Evolutionary conservation across 1,284 basidiomycete species (phyloP).

Genomic region (Phlebopus sp.): DNA sequence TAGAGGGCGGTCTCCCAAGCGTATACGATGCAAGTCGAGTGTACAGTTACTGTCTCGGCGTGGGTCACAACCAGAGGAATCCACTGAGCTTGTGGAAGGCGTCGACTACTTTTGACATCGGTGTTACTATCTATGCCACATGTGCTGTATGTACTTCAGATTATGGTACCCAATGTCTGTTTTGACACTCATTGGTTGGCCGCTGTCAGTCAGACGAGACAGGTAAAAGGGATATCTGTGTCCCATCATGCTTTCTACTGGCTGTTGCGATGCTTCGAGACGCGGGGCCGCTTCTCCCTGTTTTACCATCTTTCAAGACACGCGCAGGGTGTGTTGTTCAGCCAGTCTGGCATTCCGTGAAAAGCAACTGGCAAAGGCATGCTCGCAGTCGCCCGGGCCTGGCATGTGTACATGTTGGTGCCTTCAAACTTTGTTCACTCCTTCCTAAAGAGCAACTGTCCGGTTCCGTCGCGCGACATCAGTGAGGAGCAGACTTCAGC

Average conservation of each 20-base stretch:
- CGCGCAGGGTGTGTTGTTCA: too few species aligned
- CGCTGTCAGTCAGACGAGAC: background rate
- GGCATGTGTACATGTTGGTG: background rate
- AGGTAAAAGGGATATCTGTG: background rate
- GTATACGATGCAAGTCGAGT: constrained; percentile 5
- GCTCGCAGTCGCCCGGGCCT: background rate
- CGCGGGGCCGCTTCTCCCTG: too few species aligned
- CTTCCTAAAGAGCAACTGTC: background rate
- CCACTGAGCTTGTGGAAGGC: constrained; percentile 18
- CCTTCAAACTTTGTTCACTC: background rate
- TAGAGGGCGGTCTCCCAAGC: constrained; percentile 4
- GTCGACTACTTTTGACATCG: constrained; percentile 24
- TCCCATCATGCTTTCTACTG: too few species aligned
- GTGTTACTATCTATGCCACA: background rate
- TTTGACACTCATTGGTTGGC: background rate
- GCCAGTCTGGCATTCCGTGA: too few species aligned
- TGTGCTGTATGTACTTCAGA: background rate
- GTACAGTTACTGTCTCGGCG: constrained; percentile 1
- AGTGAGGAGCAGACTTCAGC: background rate
- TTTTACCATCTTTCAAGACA: too few species aligned
- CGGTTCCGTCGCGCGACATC: constrained; percentile 2
- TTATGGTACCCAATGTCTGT: background rate
- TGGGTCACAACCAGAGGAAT: background rate
- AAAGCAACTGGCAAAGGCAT: background rate
- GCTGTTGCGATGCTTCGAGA: too few species aligned